Percentiles rank a stretch among this genome's conserved stretches.
phyloP scores from a whole-genome alignment of 108 stramenopile species.

The Cyclostephanos tholiformis region DNA sequence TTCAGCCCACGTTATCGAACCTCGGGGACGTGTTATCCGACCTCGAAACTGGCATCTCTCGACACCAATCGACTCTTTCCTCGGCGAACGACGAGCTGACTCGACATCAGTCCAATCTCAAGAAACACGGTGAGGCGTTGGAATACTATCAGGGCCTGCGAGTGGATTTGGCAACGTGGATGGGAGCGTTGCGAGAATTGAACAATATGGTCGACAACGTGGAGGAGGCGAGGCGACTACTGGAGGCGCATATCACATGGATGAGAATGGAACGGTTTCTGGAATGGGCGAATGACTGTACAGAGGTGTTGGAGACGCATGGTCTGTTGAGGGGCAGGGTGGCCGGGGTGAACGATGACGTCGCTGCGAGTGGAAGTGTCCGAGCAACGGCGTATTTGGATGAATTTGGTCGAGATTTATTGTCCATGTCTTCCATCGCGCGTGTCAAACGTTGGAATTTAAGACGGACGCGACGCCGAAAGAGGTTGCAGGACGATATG shows the following conservation, averaged over 20 bases:
- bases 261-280: slow-evolving; percentile 34
- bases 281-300: slow-evolving; percentile 68
- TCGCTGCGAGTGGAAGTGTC: background rate
- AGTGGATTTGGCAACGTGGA: slow-evolving; percentile 62
- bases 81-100: slow-evolving; percentile 48
- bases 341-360: slow-evolving; percentile 31
- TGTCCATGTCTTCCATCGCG: slow-evolving; percentile 58
- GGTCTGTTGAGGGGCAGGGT: slow-evolving; percentile 48
- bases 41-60: slow-evolving; percentile 35
- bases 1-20: slow-evolving; percentile 40
- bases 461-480: slow-evolving; percentile 23
- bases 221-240: slow-evolving; percentile 44
- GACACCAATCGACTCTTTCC: slow-evolving; percentile 31
- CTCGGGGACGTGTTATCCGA: slow-evolving; percentile 38
- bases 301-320: slow-evolving; percentile 44
- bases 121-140: slow-evolving; percentile 59
- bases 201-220: slow-evolving; percentile 53
- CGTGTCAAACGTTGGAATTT: slow-evolving; percentile 54
- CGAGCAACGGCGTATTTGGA: slow-evolving; percentile 40
- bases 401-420: slow-evolving; percentile 85
- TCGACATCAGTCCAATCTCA: slow-evolving; percentile 50
- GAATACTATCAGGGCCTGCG: slow-evolving; percentile 75
- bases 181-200: slow-evolving; percentile 75
- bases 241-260: slow-evolving; percentile 45
- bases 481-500: slow-evolving; percentile 1